Base-by-base conservation (phyloP, 2,329 filamentous ascomycete species). In the Fusarium equiseti region DNA sequence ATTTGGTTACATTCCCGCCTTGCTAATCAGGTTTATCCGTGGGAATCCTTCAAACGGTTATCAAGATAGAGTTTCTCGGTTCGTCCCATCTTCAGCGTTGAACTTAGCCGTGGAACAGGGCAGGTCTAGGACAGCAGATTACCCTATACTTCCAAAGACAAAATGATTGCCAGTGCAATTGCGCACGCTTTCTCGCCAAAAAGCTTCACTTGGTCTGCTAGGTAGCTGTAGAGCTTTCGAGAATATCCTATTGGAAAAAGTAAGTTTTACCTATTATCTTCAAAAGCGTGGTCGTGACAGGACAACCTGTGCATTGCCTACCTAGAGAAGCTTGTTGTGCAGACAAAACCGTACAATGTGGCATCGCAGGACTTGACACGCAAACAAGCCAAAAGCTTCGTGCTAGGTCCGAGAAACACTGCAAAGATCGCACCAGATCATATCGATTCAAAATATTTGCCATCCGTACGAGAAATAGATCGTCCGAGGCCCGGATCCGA, bases 401-500 rank as follows among this genome's bases (percentile, higher is more conserved):
- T 40, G 16, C 10, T 31, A 24, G 9, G 13, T 24, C 5, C 13
- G 11, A 32, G 43, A 18, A 55, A 40, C 20, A 38, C 18, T 46
- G 5, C 20, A 38, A 50, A 29, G n/a, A 15, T 18, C 42, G 31
- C 22, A 27, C 40, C 27, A 45, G 32, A 20, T 44, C 40, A 38
- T 32, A 22, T 45, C 38, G 11, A 44, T 58, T 6, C 18, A 35
- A 46, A 27, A 52, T 13, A 56, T 50, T 59, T 32, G 27, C 54
- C 32, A 51, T 35, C 68, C 58, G 65, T 53, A 67, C 42, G 50
- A 64, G 42, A 58, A 44, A 56, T 20, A 12, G 57, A 49, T 58
- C 43, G 46, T 35, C 66, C 63, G 68, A 54, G 29, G 40, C 31
- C 55, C 68, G 66, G 68, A 63, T 56, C 68, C 68, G 63, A 66